Conservation (phyloP, 257 asterid genomes). For the Penstemon davidsonii region DNA sequence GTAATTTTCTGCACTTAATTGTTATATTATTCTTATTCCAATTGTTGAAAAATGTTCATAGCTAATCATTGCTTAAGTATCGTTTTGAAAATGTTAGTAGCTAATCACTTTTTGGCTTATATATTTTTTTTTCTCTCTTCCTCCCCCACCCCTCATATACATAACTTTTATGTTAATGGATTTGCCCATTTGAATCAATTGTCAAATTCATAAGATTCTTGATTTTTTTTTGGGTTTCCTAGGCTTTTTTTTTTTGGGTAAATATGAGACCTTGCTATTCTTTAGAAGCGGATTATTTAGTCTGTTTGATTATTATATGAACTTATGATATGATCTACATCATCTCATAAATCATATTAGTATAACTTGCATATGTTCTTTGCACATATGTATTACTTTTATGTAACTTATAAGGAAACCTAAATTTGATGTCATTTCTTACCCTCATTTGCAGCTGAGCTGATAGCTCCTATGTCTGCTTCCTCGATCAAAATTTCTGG, state of each 20-base stretch:
- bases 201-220: neutral
- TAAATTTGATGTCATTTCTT: conserved; percentile 24
- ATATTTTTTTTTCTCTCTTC: neutral
- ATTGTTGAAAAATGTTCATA: neutral
- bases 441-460: conserved; percentile 47
- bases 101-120: neutral
- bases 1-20: neutral
- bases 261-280: neutral
- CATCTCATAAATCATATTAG: neutral
- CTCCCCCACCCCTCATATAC: neutral
- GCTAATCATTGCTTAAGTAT: neutral
- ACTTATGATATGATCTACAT: neutral
- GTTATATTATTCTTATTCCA: no score
- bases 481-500: conserved; percentile 39
- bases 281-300: neutral
- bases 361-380: neutral
- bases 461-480: conserved; percentile 47
- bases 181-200: neutral
- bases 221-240: neutral
- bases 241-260: no score
- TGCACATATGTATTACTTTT: neutral
- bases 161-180: neutral
- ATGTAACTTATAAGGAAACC: neutral
- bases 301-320: neutral
- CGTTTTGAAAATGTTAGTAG: no score